Percentiles rank a stretch among this genome's conserved stretches.
Evolutionary conservation across 2,329 filamentous ascomycete genomes (phyloP).

Genomic region (Chaetothyriales sp.): DNA sequence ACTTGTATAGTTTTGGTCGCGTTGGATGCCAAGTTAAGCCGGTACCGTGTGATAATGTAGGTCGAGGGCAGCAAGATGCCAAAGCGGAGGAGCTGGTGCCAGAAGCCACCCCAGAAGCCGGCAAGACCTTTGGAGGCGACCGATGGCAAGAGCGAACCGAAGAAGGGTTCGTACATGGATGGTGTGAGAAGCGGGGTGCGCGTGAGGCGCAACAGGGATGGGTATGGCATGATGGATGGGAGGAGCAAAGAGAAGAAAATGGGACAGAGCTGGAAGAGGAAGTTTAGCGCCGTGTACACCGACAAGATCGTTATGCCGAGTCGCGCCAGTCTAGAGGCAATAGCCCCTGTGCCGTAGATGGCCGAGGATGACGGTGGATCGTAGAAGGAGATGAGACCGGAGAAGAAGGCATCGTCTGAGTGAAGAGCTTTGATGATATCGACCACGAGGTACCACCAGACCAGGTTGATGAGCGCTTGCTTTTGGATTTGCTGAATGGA

Average conservation of each 20-base stretch:
- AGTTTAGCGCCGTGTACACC: slow-evolving; percentile 47
- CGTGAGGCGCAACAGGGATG: slow-evolving; percentile 39
- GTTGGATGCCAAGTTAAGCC: slow-evolving; percentile 6
- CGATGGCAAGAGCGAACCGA: slow-evolving; percentile 33
- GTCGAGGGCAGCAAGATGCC: slow-evolving; percentile 30
- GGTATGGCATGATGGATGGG: slow-evolving; percentile 39
- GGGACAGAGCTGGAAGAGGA: slow-evolving; percentile 48
- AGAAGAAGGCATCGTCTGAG: slow-evolving; percentile 29
- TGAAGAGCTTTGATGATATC: slow-evolving; percentile 32
- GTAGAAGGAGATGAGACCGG: neutral
- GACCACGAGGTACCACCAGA: slow-evolving; percentile 50
- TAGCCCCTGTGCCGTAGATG: slow-evolving; percentile 5
- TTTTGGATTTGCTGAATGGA: slow-evolving; percentile 6
- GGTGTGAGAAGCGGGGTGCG: slow-evolving; percentile 47
- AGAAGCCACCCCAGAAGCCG: slow-evolving; percentile 74
- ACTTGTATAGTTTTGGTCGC: slow-evolving; percentile 29
- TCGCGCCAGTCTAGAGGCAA: slow-evolving; percentile 40
- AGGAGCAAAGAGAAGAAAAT: slow-evolving; percentile 44
- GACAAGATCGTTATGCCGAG: slow-evolving; percentile 42
- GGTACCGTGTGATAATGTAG: slow-evolving; percentile 9
- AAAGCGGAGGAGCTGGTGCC: slow-evolving; percentile 81
- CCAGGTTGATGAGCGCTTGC: slow-evolving; percentile 22
- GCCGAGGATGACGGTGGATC: slow-evolving; percentile 3
- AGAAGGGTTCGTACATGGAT: slow-evolving; percentile 49
- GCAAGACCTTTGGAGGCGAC: slow-evolving; percentile 52